Evolutionary conservation across 768 basidiomycete species (phyloP).

Genomic region (Amyloporia xantha): DNA sequence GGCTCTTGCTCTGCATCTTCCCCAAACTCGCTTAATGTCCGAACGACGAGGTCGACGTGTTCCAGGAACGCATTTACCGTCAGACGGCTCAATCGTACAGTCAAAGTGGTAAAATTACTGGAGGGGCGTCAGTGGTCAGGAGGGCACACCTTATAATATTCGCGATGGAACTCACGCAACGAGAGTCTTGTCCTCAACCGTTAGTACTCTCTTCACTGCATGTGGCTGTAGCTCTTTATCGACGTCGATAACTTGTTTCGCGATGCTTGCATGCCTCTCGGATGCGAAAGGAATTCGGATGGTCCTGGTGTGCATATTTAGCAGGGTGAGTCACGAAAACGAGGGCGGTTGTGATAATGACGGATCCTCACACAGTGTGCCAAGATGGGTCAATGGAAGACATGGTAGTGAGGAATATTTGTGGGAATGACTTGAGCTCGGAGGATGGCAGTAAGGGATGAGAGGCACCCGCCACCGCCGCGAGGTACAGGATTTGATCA

Average conservation of each 20-base stretch:
- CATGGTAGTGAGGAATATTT: neutral
- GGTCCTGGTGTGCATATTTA: constrained; percentile 36
- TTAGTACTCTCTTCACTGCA: constrained; percentile 68
- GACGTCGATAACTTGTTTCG: constrained; percentile 79
- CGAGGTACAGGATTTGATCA: too few relatives aligned
- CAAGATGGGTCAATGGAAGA: neutral
- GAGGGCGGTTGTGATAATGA: neutral
- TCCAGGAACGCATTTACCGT: constrained; percentile 84
- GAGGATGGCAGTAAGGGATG: too few relatives aligned
- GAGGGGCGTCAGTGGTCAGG: neutral
- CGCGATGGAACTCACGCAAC: constrained; percentile 54
- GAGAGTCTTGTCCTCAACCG: constrained; percentile 59
- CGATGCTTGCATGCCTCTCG: constrained; percentile 69
- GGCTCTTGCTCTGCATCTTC: constrained; percentile 44
- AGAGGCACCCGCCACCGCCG: too few relatives aligned
- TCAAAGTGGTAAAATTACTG: constrained; percentile 72
- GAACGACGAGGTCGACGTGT: constrained; percentile 78
- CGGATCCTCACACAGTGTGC: neutral
- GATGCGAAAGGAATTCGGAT: constrained; percentile 76
- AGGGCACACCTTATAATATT: neutral
- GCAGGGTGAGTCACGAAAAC: too few relatives aligned
- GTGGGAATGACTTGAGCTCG: too few relatives aligned
- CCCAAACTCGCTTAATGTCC: constrained; percentile 77
- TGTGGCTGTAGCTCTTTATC: constrained; percentile 80
- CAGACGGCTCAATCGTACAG: constrained; percentile 79